Evolutionary conservation across 192 early-diverging fungal genomes (phyloP), one percentile per base, ranked within the genome.

Genomic region (Phlyctochytrium planicorne): DNA sequence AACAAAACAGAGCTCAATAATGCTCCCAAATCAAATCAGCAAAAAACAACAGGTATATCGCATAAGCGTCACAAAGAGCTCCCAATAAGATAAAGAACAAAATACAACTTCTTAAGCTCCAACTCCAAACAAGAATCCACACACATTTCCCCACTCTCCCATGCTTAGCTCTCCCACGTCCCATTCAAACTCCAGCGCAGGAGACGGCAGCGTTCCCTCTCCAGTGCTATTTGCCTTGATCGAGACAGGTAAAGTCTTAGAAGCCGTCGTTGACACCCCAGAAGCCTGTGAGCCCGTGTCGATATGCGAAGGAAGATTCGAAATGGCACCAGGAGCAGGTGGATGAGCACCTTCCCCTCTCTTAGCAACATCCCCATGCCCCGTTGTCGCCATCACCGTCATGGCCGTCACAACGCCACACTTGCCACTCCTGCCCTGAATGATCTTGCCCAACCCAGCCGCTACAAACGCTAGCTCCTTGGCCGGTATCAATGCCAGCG

Each of bases 111-210:
- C 6, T 59, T 14, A 30, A 6, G 23, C 57, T 14, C 30, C 30
- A 65, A 63, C 68, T 34, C 27, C 23, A 12, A 62, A 59, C 52
- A 69, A 55, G 53, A 69, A 25, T 3, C 68, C 60, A 33, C 68
- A 69, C 37, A 69, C 31, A 63, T 69, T 53, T 52, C 62, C 68
- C 68, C 68, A 69, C 10, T 69, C 68, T 2, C 30, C 30, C 17
- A 47, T 10, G 31, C 37, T 34, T 50, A 69, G 53, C 24, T 34
- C 37, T 10, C 61, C 61, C 16, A 69, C 68, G 62, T 69, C 68
- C 60, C 60, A 12, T 23, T 69, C 68, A 24, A 62, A 34, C 23
- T 69, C 68, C 35, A 33, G 31, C 14, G 36, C 27, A 12, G 50
- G 23, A 1, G 56, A 23, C 24, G 30, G 1, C 27, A 67, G 4